A percentile compares a stretch with the other conserved stretches of the same genome.
These are phyloP conservation scores for Amanita inopinata DNA, from an alignment of 768 basidiomycete species.

Conservation along the genomic window DNA sequence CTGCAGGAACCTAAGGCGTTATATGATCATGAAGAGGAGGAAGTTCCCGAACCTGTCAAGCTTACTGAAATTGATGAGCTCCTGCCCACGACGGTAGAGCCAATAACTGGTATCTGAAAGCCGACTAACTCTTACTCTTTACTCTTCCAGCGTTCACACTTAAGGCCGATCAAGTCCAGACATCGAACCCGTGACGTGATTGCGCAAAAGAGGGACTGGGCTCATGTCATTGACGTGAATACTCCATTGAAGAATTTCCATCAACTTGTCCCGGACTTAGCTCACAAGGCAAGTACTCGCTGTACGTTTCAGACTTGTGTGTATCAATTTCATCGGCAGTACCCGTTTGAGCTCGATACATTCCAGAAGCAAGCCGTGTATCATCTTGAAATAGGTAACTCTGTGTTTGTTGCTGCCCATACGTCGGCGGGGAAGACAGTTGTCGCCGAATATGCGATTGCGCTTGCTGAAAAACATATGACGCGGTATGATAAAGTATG, in stretches of 20 bases:
- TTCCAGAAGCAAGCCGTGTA: slow-evolving; percentile 99
- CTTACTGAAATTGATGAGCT: slow-evolving; percentile 66
- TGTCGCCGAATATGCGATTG: slow-evolving; percentile 97
- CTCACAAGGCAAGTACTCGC: slow-evolving; percentile 57
- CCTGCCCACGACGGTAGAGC: slow-evolving; percentile 48
- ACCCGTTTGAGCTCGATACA: slow-evolving; percentile 97
- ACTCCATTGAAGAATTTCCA: slow-evolving; percentile 82
- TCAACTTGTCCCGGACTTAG: slow-evolving; percentile 94
- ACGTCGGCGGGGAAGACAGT: slow-evolving; percentile 99
- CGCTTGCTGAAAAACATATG: slow-evolving; percentile 96
- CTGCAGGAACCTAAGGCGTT: slow-evolving; percentile 10
- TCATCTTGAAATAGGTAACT: slow-evolving; percentile 93
- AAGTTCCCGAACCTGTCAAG: slow-evolving; percentile 5
- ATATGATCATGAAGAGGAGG: slow-evolving; percentile 13
- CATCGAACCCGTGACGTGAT: slow-evolving; percentile 34
- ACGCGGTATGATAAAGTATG: slow-evolving; percentile 54
- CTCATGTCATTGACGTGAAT: slow-evolving; percentile 92
- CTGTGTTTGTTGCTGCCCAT: slow-evolving; percentile 99
- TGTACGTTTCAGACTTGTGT: background rate
- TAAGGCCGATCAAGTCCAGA: slow-evolving; percentile 40
- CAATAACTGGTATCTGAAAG: background rate
- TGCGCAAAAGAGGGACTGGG: slow-evolving; percentile 88
- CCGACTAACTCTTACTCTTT: slow-evolving; percentile 6
- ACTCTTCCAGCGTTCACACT: slow-evolving; percentile 38
- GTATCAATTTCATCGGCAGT: slow-evolving; percentile 34